These are phyloP conservation scores for Lactifluus echinatus DNA, from an alignment of 768 basidiomycete genomes.

Conservation along the genomic window DNA sequence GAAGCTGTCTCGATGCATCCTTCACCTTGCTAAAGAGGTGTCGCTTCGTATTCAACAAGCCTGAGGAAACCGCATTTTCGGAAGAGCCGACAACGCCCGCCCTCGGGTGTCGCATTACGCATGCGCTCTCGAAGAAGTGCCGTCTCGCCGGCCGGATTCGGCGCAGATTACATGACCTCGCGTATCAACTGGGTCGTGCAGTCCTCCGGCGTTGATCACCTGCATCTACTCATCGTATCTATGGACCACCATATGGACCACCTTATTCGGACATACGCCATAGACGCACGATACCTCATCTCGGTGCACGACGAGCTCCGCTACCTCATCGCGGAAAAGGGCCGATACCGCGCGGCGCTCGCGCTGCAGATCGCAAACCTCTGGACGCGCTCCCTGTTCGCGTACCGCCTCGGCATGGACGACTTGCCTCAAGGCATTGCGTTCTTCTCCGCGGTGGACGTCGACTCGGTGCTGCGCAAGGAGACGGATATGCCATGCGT, in stretches of 20 bases:
- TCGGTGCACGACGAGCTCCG: constrained; percentile 97
- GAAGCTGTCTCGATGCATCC: constrained; percentile 29
- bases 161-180: constrained; percentile 86
- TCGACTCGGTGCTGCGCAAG: constrained; percentile 86
- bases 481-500: constrained; percentile 95
- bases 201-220: constrained; percentile 96
- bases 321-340: constrained; percentile 83
- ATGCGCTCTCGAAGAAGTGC: constrained; percentile 85
- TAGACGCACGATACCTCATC: constrained; percentile 87
- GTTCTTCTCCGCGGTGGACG: constrained; percentile 94
- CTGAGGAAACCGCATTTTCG: constrained; percentile 88
- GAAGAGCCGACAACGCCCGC: constrained; percentile 87
- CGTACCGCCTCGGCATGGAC: constrained; percentile 90
- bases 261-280: constrained; percentile 69
- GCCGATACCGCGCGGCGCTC: constrained; percentile 82
- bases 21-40: constrained; percentile 34
- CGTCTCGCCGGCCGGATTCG: constrained; percentile 74
- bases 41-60: constrained; percentile 86
- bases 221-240: constrained; percentile 90
- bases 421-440: constrained; percentile 92
- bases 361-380: constrained; percentile 93
- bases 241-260: no score
- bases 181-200: constrained; percentile 99
- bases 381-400: constrained; percentile 90
- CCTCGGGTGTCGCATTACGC: constrained; percentile 87